Conservation (phyloP, 2,329 filamentous ascomycete species). For the Verticillium longisporum region DNA sequence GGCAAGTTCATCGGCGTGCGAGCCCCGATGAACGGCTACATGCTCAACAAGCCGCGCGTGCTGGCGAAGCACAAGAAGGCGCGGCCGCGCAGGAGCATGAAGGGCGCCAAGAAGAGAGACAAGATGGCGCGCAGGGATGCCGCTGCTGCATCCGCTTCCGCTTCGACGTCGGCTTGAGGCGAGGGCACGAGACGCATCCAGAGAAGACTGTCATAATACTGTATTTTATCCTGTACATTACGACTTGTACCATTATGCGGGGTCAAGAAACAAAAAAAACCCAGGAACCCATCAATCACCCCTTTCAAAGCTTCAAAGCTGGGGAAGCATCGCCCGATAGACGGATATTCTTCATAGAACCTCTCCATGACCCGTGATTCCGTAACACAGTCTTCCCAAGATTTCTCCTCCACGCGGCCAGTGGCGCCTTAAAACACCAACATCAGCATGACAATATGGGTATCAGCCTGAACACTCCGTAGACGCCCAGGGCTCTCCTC, state of each 20-base stretch:
- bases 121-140: slow-evolving; percentile 29
- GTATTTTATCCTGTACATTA: not conserved
- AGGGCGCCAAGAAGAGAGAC: slow-evolving; percentile 46
- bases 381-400: not conserved
- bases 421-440: not conserved
- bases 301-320: not conserved
- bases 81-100: slow-evolving; percentile 66
- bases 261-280: not conserved
- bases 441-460: not conserved
- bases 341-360: not conserved
- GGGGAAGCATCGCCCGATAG: not conserved
- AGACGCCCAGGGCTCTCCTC: not conserved
- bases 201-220: not conserved
- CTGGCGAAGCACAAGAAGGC: slow-evolving; percentile 38
- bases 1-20: slow-evolving; percentile 70
- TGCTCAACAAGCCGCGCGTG: slow-evolving; percentile 51
- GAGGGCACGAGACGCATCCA: too few species aligned
- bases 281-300: not conserved
- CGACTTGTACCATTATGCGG: not conserved
- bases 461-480: not conserved
- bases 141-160: not conserved
- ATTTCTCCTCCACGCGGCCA: not conserved
- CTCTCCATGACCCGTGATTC: not conserved
- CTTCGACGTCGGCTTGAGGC: too few species aligned
- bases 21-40: slow-evolving; percentile 64